Evolutionary conservation across 2,329 filamentous ascomycete genomes (phyloP), one percentile per base, ranked within the genome.

Genomic region (Cordyceps pruinosa): DNA sequence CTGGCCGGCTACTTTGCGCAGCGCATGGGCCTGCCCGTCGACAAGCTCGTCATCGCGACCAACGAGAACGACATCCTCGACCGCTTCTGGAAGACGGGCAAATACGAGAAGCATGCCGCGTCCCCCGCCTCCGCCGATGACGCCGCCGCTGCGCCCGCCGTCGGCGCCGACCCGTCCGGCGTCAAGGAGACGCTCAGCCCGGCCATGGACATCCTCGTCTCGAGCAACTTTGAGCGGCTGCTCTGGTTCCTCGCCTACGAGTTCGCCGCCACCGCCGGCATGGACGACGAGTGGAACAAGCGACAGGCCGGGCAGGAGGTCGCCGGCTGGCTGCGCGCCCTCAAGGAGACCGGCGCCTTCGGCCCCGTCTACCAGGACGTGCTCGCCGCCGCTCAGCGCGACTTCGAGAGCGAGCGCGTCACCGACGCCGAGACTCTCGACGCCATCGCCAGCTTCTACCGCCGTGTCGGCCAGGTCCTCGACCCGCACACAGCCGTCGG

Each of bases 61-160:
- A 97, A 97, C 72, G 92, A 95, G 75, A 99, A 99, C 75, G 94
- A 97, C 67, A 97, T 97, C 60, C 82, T 99, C 12, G 84, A 97
- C 73, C 85, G 94, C 34, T 99, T 99, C 81, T 97, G 90, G 89
- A 87, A 88, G 75, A 89, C 87, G 0, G 90, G 93, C 39, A 81
- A 81, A 63, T 97, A 97, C 74, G 89, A 94, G 76, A 97, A 97
- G 81, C 81, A 91, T 66, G 77, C 85, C 12, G 30, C 46, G 1
- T 30, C 55, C 25, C 23, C 56, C 2, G 78, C 84, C 8, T 74
- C 80, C 56, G 83, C 82, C 2, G 78, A 80, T 51, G 82, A 83
- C 1, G 76, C 83, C 62, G 82, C 82, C 37, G 88, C 88, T 26
- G 82, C 92, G 42, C 71, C 81, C 9, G 76, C 82, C 7, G 77